Evolutionary conservation across 257 asterid genomes (phyloP).

Genomic region (Lantana camara): DNA sequence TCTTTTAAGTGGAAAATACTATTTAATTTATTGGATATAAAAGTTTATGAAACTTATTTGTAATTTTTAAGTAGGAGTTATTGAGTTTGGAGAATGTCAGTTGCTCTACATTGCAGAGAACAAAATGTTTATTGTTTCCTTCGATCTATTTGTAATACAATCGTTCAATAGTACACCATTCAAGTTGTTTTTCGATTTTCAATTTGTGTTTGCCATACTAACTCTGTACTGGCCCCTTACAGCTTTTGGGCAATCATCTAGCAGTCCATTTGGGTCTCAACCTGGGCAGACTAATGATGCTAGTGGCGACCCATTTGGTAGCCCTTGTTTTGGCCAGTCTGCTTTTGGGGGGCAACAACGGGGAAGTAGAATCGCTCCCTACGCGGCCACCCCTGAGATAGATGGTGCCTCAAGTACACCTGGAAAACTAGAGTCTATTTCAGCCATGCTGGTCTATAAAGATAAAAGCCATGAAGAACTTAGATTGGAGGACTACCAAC

Average conservation of each 20-base stretch:
- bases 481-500: neutral
- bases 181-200: too few species aligned
- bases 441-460: conserved; percentile 79
- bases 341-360: conserved; percentile 88
- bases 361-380: conserved; percentile 64
- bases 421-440: conserved; percentile 64
- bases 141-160: too few species aligned
- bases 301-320: conserved; percentile 85
- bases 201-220: conserved; percentile 16
- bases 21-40: neutral
- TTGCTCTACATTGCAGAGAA: too few species aligned
- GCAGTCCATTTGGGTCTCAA: conserved; percentile 92
- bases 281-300: conserved; percentile 82
- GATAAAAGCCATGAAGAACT: conserved; percentile 5
- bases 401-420: conserved; percentile 45
- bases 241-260: conserved; percentile 98
- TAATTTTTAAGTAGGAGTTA: neutral
- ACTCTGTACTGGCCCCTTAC: conserved; percentile 31
- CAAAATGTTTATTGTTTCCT: neutral
- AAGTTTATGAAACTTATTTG: neutral
- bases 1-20: neutral
- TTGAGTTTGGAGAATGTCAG: neutral
- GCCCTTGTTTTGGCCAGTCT: conserved; percentile 86
- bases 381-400: conserved; percentile 56
- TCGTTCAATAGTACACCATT: too few species aligned